A percentile compares a stretch with the other conserved stretches of the same genome.
Evolutionary conservation across 2,329 filamentous ascomycete genomes (phyloP).

Genomic region (Annulohypoxylon truncatum): DNA sequence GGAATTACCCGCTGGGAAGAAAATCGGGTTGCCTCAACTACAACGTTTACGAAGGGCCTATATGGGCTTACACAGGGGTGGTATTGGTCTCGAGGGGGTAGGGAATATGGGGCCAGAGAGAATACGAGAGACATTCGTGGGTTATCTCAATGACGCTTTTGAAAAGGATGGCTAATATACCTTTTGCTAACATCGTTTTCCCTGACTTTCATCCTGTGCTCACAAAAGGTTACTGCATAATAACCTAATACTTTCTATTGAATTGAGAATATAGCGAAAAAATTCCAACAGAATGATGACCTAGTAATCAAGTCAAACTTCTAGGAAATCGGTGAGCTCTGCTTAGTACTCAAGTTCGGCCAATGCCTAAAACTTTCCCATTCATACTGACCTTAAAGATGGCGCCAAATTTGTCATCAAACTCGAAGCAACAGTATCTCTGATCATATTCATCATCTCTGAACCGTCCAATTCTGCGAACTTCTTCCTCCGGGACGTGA

Average conservation of each 20-base stretch:
- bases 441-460: neutral
- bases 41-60: constrained; percentile 83
- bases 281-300: too few relatives aligned
- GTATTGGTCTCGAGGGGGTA: constrained; percentile 68
- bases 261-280: neutral
- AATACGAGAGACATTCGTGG: constrained; percentile 72
- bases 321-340: too few relatives aligned
- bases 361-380: neutral
- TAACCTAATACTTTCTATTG: neutral
- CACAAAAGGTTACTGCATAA: neutral
- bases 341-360: too few relatives aligned
- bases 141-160: constrained; percentile 74
- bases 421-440: neutral
- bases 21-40: constrained; percentile 77
- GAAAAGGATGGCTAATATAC: constrained; percentile 63
- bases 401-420: neutral
- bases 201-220: neutral
- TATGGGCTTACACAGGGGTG: constrained; percentile 78
- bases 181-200: neutral
- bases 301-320: too few relatives aligned
- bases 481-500: neutral
- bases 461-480: neutral
- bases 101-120: constrained; percentile 65
- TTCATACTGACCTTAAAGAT: neutral
- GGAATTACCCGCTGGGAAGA: constrained; percentile 71